Evolutionary conservation across 208 protist species (phyloP), one percentile per base, ranked within the genome.

Genomic region (Leishmania aethiopica): DNA sequence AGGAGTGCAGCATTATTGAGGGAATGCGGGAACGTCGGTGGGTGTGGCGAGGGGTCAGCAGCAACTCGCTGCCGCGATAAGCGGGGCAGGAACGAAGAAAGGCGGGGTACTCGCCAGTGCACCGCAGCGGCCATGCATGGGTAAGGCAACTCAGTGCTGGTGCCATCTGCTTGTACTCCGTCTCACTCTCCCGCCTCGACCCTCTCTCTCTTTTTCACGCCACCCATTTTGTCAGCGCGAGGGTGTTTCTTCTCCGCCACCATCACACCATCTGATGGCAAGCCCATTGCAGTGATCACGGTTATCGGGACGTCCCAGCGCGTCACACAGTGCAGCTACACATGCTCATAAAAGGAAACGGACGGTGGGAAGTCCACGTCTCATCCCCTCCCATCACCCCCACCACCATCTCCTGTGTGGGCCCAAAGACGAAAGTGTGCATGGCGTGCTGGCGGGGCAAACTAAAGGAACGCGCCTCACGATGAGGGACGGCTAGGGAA

Each of bases 11-110:
- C 53, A 84, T 83, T 32, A 89, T 97, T 19, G 90, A 93, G 51
- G 94, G 94, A 5, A 90, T 97, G 88, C 91, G 89, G 70, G 92
- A 96, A 85, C 92, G 94, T 13, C 87, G 89, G 55, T 97, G 94
- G 94, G 77, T 79, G 77, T 90, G 92, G 88, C 87, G 70, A 40
- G 51, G 57, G 11, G 40, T 10, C 17, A 59, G 45, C 45, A 37
- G 47, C 73, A 69, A 25, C 71, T 15, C 76, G 35, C 28, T 19
- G 3, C 76, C 25, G 28, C 59, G 42, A 70, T 77, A n/a, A 37
- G 69, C 37, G 8, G 25, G 2, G 10, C 15, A 8, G 37, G 13
- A 6, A 22, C 13, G 35, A 11, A n/a, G 8, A 71, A 45, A 17
- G 2, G 66, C 32, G 22, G 66, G 13, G 66, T 35, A 3, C 0